Conservation (phyloP, 176 grass and related monocot genomes). For the Cenchrus purpureus region DNA sequence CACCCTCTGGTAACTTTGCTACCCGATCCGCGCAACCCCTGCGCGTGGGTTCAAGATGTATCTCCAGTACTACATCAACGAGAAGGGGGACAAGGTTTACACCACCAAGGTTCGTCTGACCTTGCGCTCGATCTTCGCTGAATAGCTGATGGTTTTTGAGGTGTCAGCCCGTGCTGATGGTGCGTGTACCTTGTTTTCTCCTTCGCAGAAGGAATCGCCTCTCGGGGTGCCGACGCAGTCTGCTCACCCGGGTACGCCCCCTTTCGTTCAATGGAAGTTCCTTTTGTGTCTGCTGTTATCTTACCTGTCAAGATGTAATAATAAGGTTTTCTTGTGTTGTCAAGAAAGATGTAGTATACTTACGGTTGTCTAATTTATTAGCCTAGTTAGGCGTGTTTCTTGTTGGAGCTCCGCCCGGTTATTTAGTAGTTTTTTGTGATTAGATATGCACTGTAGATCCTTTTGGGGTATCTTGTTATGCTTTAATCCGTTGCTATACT, state of each 20-base stretch:
- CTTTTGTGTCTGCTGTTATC: neutral
- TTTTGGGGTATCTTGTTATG: neutral
- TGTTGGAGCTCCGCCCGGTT: neutral
- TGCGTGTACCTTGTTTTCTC: neutral
- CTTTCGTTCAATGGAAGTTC: neutral
- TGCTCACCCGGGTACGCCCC: conserved; percentile 72
- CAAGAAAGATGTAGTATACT: neutral
- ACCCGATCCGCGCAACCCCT: neutral
- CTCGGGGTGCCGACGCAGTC: conserved; percentile 78
- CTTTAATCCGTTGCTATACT: neutral
- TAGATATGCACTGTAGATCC: neutral
- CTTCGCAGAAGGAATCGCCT: conserved; percentile 78
- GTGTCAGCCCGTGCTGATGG: conserved; percentile 2
- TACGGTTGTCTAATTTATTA: neutral
- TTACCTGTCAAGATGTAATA: neutral
- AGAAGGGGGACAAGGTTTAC: conserved; percentile 96
- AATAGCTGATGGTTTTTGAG: conserved; percentile 7
- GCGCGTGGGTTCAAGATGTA: conserved; percentile 61
- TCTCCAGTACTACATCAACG: conserved; percentile 95
- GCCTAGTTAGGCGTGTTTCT: neutral
- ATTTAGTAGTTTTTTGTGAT: neutral
- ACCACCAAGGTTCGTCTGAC: conserved; percentile 75
- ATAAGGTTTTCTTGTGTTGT: neutral
- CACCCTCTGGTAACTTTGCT: neutral
- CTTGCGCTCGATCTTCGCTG: neutral